Percentiles rank a stretch among this genome's conserved stretches.
These are phyloP conservation scores for Diaporthe eres DNA, from an alignment of 2,329 filamentous ascomycete species.

Conservation along the genomic window DNA sequence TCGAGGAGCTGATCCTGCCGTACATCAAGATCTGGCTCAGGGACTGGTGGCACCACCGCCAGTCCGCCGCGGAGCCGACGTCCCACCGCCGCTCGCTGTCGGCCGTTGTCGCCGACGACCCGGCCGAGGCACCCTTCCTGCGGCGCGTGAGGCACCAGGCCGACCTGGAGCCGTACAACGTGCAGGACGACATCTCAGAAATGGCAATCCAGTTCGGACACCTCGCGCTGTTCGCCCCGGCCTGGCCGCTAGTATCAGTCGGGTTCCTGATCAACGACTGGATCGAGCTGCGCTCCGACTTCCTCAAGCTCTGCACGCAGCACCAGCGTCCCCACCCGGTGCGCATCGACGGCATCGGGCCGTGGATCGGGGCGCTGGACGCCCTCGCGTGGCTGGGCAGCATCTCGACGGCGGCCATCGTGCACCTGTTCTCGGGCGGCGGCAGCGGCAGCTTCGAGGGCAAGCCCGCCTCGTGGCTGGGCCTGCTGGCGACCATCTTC, in stretches of 20 bases:
- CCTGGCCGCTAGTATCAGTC: conserved; percentile 81
- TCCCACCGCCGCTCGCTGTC: conserved; percentile 52
- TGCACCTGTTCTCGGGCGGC: conserved; percentile 77
- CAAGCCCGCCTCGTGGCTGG: conserved; percentile 65
- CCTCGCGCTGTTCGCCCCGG: conserved; percentile 79
- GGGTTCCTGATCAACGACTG: conserved; percentile 84
- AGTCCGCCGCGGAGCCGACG: neutral
- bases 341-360: conserved; percentile 80
- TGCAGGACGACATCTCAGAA: conserved; percentile 80
- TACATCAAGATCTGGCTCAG: conserved; percentile 73
- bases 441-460: conserved; percentile 57
- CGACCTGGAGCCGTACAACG: conserved; percentile 78
- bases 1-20: conserved; percentile 80
- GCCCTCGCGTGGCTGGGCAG: conserved; percentile 81
- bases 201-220: conserved; percentile 83
- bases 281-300: conserved; percentile 82
- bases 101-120: conserved; percentile 64
- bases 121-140: conserved; percentile 73
- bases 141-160: conserved; percentile 76
- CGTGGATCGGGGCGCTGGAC: conserved; percentile 77
- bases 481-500: conserved; percentile 78
- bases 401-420: conserved; percentile 78
- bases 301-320: conserved; percentile 82
- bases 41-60: conserved; percentile 55
- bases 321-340: conserved; percentile 79